Evolutionary conservation across 805 yeast species (phyloP).

Genomic region (Candida vartiovaarae): DNA sequence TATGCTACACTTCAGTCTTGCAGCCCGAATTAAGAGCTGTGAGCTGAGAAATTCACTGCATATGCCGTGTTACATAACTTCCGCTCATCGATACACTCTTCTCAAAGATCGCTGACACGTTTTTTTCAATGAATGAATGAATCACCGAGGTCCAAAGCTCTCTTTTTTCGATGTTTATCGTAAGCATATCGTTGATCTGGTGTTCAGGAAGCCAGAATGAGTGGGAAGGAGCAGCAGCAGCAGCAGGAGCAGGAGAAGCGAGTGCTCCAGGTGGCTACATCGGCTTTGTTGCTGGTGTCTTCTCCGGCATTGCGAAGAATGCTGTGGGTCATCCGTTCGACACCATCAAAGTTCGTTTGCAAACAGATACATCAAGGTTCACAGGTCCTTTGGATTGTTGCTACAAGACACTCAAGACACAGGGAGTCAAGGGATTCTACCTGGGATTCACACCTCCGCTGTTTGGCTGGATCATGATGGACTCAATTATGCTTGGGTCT

Average conservation of each 20-base stretch:
- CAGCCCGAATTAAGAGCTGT: too few relatives aligned
- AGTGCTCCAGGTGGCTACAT: constrained; percentile 28
- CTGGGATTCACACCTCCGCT: constrained; percentile 92
- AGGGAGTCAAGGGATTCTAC: constrained; percentile 75
- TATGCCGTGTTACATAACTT: too few relatives aligned
- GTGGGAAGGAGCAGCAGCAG: not conserved
- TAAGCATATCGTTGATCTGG: too few relatives aligned
- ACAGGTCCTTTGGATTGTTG: constrained; percentile 82
- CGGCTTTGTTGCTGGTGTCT: constrained; percentile 86
- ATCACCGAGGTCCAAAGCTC: too few relatives aligned
- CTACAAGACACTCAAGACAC: constrained; percentile 58
- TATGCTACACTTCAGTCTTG: too few relatives aligned
- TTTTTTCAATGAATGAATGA: too few relatives aligned
- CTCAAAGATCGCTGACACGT: too few relatives aligned
- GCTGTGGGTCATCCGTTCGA: constrained; percentile 93
- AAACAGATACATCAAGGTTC: constrained; percentile 66
- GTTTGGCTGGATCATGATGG: constrained; percentile 93
- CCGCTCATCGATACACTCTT: too few relatives aligned
- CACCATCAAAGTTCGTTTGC: constrained; percentile 81
- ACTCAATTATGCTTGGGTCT: constrained; percentile 83
- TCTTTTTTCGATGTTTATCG: too few relatives aligned
- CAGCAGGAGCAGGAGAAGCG: not conserved
- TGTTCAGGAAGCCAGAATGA: too few relatives aligned
- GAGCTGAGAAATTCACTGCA: too few relatives aligned
- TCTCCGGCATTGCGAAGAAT: constrained; percentile 81